These are phyloP conservation scores for Gypsophila paniculata DNA, from an alignment of 179 eudicot species.

Conservation along the genomic window DNA sequence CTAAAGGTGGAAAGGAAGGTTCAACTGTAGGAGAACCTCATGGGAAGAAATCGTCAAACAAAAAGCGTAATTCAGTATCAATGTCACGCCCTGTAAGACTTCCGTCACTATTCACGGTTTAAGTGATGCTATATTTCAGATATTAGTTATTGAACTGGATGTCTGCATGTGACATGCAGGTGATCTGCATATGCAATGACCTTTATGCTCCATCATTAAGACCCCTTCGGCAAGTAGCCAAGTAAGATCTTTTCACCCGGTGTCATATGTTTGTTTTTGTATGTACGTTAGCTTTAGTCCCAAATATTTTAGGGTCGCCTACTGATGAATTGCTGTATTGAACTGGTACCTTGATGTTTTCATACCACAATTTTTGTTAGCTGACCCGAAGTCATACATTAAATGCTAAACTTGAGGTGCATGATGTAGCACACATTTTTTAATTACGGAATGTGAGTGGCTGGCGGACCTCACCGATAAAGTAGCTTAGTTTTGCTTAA, in stretches of 20 bases:
- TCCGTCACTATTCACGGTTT: slow-evolving; percentile 10
- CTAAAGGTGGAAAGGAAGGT: slow-evolving; percentile 43
- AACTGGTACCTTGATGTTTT: not conserved
- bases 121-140: slow-evolving; percentile 11
- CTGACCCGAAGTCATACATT: not conserved
- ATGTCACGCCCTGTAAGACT: slow-evolving; percentile 84
- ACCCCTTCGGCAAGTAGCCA: slow-evolving; percentile 88
- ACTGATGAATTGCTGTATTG: not conserved
- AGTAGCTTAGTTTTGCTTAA: too few species aligned
- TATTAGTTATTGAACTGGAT: slow-evolving; percentile 21
- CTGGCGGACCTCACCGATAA: too few species aligned
- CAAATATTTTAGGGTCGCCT: not conserved
- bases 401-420: not conserved
- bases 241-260: slow-evolving; percentile 45
- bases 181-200: slow-evolving; percentile 97
- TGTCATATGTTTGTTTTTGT: not conserved
- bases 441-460: too few species aligned
- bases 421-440: not conserved
- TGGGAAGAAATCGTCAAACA: slow-evolving; percentile 48
- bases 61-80: slow-evolving; percentile 53
- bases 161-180: slow-evolving; percentile 44
- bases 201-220: slow-evolving; percentile 92
- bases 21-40: slow-evolving; percentile 36
- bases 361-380: slow-evolving; percentile 1
- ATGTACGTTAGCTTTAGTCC: slow-evolving; percentile 6